Base-by-base conservation (phyloP, 139 green algal species). In the Volvox africanus region DNA sequence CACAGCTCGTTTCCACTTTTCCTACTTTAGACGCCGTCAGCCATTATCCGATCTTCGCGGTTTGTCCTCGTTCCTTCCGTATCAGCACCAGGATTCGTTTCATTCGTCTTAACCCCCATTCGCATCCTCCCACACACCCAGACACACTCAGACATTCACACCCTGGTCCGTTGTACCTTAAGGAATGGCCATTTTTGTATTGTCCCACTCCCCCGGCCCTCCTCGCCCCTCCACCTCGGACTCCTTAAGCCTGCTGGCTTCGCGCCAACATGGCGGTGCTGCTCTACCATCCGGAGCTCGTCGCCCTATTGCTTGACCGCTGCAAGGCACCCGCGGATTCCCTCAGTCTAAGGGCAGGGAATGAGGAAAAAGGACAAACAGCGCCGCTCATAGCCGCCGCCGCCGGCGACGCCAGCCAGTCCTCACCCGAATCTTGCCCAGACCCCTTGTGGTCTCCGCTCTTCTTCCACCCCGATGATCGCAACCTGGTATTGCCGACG, bases 261-360 rank as follows among this genome's bases (percentile, higher is more conserved):
- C 67, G 67, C 11, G 35, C 83, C 83, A 88, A 88, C 83, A 67
- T 88, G 67, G 44, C 67, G 5, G 22, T 80, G 14, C 67, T 88
- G 36, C 67, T 88, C 20, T 80, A 80, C 67, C 83, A 68, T 22
- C 83, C 83, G 14, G 83, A 88, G 67, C 67, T 88, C 11, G 36
- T 88, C 16, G 83, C 83, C 67, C 37, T 24, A 17, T 37, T 88
- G 35, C 83, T 88, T 21, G 83, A 88, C 83, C 65, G 75, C 75
- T 81, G 32, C 75, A 55, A n/a, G 76, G 33, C 76, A 20, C 18
- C 35, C 30, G 76, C 33, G 24, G 65, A 9, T 21, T 2, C 2
- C 35, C 35, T 0, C 33, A 26, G 28, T 17, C 12, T 44, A 67
- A 22, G 35, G 50, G 26, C 50, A 33, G 80, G 18, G 26, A 30